Evolutionary conservation across 2,329 filamentous ascomycete genomes (phyloP).

Genomic region (Periconia macrospinosa): DNA sequence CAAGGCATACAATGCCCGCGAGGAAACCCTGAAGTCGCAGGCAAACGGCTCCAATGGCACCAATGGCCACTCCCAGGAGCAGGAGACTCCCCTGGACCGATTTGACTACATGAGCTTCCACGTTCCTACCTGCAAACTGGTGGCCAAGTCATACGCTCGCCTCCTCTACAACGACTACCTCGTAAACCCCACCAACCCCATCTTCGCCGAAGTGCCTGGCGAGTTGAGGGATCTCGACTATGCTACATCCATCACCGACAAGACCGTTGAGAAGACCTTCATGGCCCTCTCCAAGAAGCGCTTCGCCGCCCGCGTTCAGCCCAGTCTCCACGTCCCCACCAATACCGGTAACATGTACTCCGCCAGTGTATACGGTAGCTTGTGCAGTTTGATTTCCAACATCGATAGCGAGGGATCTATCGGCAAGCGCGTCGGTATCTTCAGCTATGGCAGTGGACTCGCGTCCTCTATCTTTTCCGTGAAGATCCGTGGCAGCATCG

Average conservation of each 20-base stretch:
- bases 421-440: constrained; percentile 55
- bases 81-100: constrained; percentile 53
- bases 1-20: constrained; percentile 56
- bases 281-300: constrained; percentile 56
- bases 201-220: constrained; percentile 54
- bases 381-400: constrained; percentile 53
- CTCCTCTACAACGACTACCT: constrained; percentile 58
- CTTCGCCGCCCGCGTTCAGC: constrained; percentile 53
- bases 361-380: constrained; percentile 54
- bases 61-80: constrained; percentile 36
- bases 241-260: constrained; percentile 53
- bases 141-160: constrained; percentile 57
- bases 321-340: constrained; percentile 53
- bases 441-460: constrained; percentile 57
- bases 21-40: constrained; percentile 49
- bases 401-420: constrained; percentile 48
- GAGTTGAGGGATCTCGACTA: constrained; percentile 52
- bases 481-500: constrained; percentile 49
- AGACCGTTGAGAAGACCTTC: constrained; percentile 57
- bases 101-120: constrained; percentile 61
- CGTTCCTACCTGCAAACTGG: constrained; percentile 57
- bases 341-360: constrained; percentile 61
- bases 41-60: constrained; percentile 47
- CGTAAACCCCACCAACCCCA: constrained; percentile 48
- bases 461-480: constrained; percentile 56